Evolutionary conservation across 306 rosid genomes (phyloP).

Genomic region (Albizia julibrissin): DNA sequence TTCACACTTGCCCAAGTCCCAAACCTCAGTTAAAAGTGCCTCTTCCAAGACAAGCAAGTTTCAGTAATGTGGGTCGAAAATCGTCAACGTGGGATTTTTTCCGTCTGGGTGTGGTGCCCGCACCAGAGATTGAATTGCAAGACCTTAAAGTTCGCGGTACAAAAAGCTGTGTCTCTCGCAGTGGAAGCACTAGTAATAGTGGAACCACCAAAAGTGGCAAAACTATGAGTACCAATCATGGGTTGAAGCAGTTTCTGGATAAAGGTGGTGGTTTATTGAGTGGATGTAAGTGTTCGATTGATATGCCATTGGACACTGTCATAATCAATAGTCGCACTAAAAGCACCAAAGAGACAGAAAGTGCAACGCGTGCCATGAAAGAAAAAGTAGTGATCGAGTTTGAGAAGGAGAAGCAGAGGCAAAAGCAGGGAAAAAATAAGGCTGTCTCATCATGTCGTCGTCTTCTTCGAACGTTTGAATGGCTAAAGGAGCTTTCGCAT

Average conservation of each 20-base stretch:
- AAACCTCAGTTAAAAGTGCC: constrained; percentile 55
- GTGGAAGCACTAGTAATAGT: constrained; percentile 33
- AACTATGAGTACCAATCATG: neutral
- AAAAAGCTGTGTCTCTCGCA: constrained; percentile 36
- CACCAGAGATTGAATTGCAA: constrained; percentile 66
- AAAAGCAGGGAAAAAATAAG: constrained; percentile 48
- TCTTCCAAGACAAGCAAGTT: constrained; percentile 41
- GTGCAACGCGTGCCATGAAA: constrained; percentile 40
- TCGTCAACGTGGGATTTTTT: constrained; percentile 65
- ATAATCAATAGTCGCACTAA: constrained; percentile 31
- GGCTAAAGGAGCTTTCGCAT: constrained; percentile 66
- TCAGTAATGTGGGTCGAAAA: constrained; percentile 41
- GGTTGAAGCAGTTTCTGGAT: constrained; percentile 27
- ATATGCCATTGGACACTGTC: constrained; percentile 38
- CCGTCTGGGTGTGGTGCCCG: constrained; percentile 58
- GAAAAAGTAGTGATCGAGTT: constrained; percentile 48
- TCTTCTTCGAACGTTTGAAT: constrained; percentile 62
- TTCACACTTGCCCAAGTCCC: constrained; percentile 63
- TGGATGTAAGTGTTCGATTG: constrained; percentile 65
- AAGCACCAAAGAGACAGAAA: constrained; percentile 29
- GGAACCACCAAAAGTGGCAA: constrained; percentile 7
- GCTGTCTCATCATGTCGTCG: constrained; percentile 40
- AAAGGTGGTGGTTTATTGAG: constrained; percentile 44
- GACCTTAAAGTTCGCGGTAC: constrained; percentile 50
- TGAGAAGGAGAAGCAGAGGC: constrained; percentile 46